phyloP scores from a whole-genome alignment of 1,284 basidiomycete species.

The Apiotrichum mycotoxinovorans region DNA sequence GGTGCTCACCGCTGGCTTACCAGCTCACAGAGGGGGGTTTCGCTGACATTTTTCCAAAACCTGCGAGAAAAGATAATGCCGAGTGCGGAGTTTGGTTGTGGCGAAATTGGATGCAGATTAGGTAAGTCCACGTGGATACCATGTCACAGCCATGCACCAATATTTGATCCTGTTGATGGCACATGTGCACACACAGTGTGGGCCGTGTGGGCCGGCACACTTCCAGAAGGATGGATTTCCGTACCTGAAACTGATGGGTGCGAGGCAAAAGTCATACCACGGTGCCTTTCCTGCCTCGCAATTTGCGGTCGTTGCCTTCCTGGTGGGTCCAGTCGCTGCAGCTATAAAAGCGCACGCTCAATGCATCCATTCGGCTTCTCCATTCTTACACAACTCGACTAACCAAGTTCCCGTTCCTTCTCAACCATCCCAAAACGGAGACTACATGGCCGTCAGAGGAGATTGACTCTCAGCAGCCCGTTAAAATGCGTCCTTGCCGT shows the following conservation, averaged over 20 bases:
- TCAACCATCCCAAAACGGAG: constrained; percentile 6
- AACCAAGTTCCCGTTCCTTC: constrained; percentile 15
- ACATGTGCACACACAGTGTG: no score
- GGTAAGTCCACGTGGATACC: background rate
- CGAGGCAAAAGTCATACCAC: no score
- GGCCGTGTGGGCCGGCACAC: no score
- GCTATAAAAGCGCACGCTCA: background rate
- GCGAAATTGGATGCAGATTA: background rate
- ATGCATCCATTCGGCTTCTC: background rate
- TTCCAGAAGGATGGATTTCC: no score
- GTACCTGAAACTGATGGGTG: no score
- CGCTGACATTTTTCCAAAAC: background rate
- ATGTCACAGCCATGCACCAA: background rate
- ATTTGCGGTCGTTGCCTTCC: no score
- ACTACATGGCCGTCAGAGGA: constrained; percentile 17
- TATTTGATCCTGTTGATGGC: background rate
- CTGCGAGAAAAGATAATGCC: background rate
- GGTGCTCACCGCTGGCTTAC: background rate
- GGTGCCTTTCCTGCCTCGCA: no score
- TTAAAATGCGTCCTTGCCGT: constrained; percentile 36
- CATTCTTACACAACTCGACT: constrained; percentile 14
- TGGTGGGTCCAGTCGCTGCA: no score
- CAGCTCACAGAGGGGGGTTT: background rate
- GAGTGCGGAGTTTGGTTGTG: constrained; percentile 2
- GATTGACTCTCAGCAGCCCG: constrained; percentile 25